Base-by-base conservation (phyloP, 1,139 yeast genomes). In the Debaryomycetaceae sp. region DNA sequence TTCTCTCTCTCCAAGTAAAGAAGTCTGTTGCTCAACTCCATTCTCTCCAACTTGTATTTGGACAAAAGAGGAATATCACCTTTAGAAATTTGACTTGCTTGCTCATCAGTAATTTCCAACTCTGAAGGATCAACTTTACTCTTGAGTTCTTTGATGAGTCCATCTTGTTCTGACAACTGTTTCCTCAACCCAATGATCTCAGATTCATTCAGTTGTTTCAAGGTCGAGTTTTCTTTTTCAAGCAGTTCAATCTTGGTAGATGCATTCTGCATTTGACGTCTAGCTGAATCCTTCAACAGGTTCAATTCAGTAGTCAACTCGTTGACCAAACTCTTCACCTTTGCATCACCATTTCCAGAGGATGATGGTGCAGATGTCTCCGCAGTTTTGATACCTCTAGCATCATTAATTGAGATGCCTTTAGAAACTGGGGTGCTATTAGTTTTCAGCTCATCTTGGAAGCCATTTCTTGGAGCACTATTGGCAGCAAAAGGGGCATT, bases 241-340 rank as follows among this genome's bases (percentile, higher is more conserved):
- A 81, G 59, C n/a, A 48, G 50, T 30, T 58, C 56, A 35, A 80
- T 78, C 45, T 70, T 73, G 33, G 70, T 72, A 35, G 78, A 73
- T 1, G 86, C 86, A 41, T 63, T 62, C 49, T 67, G 73, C 58
- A 81, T 79, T 48, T 78, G 81, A 5, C 60, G 58, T 41, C 67
- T 71, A 6, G 85, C 72, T 5, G 76, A 63, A 7, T 61, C 42
- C 47, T 68, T 77, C 49, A 80, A 61, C 18, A 63, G 61, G 29
- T 62, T 64, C 39, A 80, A 59, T 46, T 81, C 83, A 18, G 55
- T 53, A 16, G 79, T 75, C 37, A 79, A 59, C 35, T 70, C 70
- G n/a, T 55, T 52, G 18, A 75, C 65, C 19, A 69, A 49, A 35
- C 56, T 55, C 46, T 67, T 70, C 14, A 66, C 65, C 37, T 58